phyloP scores from a whole-genome alignment of 1,139 yeast species.

The Kurtzmaniella quercitrusa region DNA sequence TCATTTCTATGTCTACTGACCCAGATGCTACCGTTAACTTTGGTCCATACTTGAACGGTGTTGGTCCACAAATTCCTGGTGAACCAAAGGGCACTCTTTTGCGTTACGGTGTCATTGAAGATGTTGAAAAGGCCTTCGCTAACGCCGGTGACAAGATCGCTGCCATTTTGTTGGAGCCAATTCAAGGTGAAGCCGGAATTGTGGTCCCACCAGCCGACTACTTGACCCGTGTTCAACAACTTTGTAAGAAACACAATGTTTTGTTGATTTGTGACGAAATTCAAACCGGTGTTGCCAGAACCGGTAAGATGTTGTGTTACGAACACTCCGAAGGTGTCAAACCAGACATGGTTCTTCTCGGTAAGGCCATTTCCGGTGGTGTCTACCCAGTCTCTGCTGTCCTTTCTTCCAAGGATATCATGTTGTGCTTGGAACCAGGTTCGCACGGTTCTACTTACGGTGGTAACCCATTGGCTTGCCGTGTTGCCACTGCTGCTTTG shows the following conservation, averaged over 20 bases:
- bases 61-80: conserved; percentile 78
- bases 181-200: conserved; percentile 98
- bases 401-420: conserved; percentile 79
- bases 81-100: conserved; percentile 49
- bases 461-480: conserved; percentile 94
- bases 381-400: conserved; percentile 91
- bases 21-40: conserved; percentile 86
- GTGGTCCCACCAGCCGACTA: conserved; percentile 89
- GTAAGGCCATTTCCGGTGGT: conserved; percentile 96
- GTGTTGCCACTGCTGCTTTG: conserved; percentile 92
- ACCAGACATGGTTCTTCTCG: conserved; percentile 85
- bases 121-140: conserved; percentile 76
- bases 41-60: conserved; percentile 85
- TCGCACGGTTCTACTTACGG: conserved; percentile 98
- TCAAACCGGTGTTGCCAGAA: conserved; percentile 97
- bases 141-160: conserved; percentile 90
- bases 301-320: conserved; percentile 89
- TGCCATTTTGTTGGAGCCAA: conserved; percentile 89
- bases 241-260: conserved; percentile 82
- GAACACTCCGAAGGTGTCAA: conserved; percentile 77
- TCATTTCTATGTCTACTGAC: conserved; percentile 94
- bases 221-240: conserved; percentile 63
- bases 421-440: conserved; percentile 90
- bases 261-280: conserved; percentile 93
- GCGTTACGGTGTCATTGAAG: conserved; percentile 81